These are phyloP conservation scores for Fusarium albidum DNA, from an alignment of 2,329 filamentous ascomycete species.

Conservation along the genomic window DNA sequence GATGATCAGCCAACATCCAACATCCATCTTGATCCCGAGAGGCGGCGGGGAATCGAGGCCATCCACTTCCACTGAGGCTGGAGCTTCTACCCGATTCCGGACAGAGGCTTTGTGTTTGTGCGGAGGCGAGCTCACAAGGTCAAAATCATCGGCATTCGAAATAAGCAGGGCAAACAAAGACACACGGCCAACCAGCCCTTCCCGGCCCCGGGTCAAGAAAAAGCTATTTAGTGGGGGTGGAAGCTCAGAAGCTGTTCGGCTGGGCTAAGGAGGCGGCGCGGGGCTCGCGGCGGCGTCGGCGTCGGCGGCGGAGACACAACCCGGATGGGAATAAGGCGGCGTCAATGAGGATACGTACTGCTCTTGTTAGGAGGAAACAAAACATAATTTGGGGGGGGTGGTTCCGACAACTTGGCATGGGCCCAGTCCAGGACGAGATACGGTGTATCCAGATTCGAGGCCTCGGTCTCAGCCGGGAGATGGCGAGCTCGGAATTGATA, in stretches of 20 bases:
- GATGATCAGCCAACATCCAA: neutral
- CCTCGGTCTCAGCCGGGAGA: slow-evolving; percentile 3
- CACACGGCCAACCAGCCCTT: slow-evolving; percentile 6
- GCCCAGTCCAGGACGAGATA: slow-evolving; percentile 3
- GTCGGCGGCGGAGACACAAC: slow-evolving; percentile 5
- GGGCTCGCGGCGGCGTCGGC: slow-evolving; percentile 12
- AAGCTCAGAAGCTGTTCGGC: slow-evolving; percentile 3
- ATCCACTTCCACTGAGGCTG: neutral
- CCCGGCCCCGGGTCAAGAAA: neutral
- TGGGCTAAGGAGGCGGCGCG: neutral
- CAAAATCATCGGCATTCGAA: neutral
- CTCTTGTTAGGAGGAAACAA: slow-evolving; percentile 2
- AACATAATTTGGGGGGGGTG: neutral
- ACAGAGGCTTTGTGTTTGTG: neutral
- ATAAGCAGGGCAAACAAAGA: neutral
- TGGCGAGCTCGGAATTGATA: neutral
- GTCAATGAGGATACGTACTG: neutral
- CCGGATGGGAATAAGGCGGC: slow-evolving; percentile 5
- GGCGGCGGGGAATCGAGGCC: neutral
- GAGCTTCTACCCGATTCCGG: neutral
- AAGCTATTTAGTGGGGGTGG: neutral
- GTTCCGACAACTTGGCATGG: neutral
- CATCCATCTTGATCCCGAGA: slow-evolving; percentile 1
- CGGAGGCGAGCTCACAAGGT: neutral
- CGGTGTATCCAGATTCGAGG: slow-evolving; percentile 9